phyloP scores from a whole-genome alignment of 2,329 filamentous ascomycete species.

The Neonectria punicea region DNA sequence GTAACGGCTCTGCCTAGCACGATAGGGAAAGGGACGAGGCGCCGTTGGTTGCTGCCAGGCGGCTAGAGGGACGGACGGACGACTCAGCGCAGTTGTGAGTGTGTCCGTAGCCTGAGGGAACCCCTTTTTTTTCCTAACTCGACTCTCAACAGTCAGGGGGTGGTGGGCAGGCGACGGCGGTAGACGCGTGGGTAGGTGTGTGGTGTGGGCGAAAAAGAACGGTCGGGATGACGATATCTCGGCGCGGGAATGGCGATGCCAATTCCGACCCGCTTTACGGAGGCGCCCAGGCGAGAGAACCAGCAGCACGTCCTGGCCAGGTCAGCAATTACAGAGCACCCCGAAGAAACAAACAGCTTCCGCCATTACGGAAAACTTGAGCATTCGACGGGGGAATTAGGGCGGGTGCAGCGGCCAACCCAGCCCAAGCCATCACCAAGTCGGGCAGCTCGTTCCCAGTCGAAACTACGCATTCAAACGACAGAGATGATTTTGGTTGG shows the following conservation, averaged over 20 bases:
- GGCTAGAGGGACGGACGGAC: neutral
- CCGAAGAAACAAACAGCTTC: neutral
- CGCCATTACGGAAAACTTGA: neutral
- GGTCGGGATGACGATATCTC: constrained; percentile 38
- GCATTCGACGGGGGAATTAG: neutral
- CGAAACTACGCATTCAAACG: constrained; percentile 3
- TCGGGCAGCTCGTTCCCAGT: neutral
- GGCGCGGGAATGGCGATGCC: constrained; percentile 24
- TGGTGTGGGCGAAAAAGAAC: constrained; percentile 17
- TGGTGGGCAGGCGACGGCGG: constrained; percentile 4
- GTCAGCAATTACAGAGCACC: constrained; percentile 2
- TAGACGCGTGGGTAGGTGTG: constrained; percentile 14
- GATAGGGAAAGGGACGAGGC: neutral
- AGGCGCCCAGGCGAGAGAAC: neutral
- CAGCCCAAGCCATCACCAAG: neutral
- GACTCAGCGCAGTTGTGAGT: neutral
- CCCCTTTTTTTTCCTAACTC: neutral
- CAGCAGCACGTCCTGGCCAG: neutral
- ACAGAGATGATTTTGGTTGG: constrained; percentile 2
- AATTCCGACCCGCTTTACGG: constrained; percentile 16
- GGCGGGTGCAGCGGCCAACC: constrained; percentile 11
- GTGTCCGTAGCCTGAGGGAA: neutral
- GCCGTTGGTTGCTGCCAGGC: neutral
- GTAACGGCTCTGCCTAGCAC: neutral
- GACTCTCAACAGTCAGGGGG: neutral